Evolutionary conservation across 306 rosid genomes (phyloP), one percentile per base, ranked within the genome.

Genomic region (Ceratonia siliqua): DNA sequence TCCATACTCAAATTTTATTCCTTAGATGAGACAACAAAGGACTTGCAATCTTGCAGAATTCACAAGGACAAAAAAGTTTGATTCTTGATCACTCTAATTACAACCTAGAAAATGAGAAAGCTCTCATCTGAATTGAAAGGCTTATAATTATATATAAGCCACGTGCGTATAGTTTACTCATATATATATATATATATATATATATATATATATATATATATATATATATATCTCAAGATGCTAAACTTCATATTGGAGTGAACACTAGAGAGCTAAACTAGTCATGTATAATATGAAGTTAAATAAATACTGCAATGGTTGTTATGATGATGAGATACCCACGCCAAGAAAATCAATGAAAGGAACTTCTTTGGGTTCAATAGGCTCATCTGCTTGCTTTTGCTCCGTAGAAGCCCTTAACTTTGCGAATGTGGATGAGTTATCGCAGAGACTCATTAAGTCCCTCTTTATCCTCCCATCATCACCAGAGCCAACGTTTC

Each of bases 271-370:
- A 45, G 61, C 77, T 79, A 76, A 76, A 72, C 82, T 71, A 65
- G 22, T 62, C 13, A 14, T 45, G 24, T 45, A 69, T 32, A 24
- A 53, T 70, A 80, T 9, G 39, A 70, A 77, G 74, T 81, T 74
- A 74, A 77, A 83, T 76, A 67, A 76, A 79, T 53, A 52, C 55
- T 70, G 39, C 2, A 62, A 18, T 62, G 24, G 24, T 14, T 72
- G 70, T 68, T 52, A 83, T 14, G 79, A 85, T 49, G 91, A 89
- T 68, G 97, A 77, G 58, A 89, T 78, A 66, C 97, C 97, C 36
- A 91, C 97, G 68, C 97, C 97, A 64, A 91, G 92, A 86, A 91
- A 91, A 91, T 91, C 97, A 66, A 91, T 89, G 89, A 91, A 91
- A 55, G 88, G 88, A 72, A 86, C 84, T 66, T 87, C 76, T 78